Conservation (phyloP, 179 eudicot genomes). For the Nepenthes alata region DNA sequence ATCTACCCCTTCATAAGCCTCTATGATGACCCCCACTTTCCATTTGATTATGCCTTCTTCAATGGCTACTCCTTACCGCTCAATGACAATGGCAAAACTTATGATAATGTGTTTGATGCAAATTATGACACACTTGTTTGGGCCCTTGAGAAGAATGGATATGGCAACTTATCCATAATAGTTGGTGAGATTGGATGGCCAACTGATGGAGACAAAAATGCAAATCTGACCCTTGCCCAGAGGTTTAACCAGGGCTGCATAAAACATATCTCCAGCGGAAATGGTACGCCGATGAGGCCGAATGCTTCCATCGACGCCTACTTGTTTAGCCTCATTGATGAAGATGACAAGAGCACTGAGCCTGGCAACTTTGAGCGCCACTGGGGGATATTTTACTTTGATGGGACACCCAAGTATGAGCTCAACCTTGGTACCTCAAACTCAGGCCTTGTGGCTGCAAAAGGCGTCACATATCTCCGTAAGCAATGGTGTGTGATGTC, state of each 20-base stretch:
- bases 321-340: constrained; percentile 68
- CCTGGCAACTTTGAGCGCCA: constrained; percentile 84
- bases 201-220: constrained; percentile 67
- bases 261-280: constrained; percentile 48
- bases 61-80: constrained; percentile 55
- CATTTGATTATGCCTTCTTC: constrained; percentile 72
- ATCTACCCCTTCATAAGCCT: constrained; percentile 87
- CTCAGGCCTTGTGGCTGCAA: constrained; percentile 20
- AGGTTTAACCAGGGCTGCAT: constrained; percentile 79
- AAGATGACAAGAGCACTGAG: constrained; percentile 67
- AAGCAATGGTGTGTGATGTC: constrained; percentile 28
- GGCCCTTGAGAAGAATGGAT: constrained; percentile 69
- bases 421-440: constrained; percentile 50
- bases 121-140: constrained; percentile 78
- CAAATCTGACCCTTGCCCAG: constrained; percentile 41
- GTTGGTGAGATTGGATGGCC: constrained; percentile 91
- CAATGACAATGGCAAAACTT: constrained; percentile 44
- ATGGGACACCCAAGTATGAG: constrained; percentile 58
- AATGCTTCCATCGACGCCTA: constrained; percentile 51
- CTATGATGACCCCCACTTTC: constrained; percentile 48
- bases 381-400: constrained; percentile 65
- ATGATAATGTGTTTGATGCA: constrained; percentile 77
- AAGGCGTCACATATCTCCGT: constrained; percentile 21
- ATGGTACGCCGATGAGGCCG: constrained; percentile 80
- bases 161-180: constrained; percentile 50